Percentiles rank a stretch among this genome's conserved stretches.
Evolutionary conservation across 2,329 filamentous ascomycete species (phyloP).

Genomic region (Phyllosticta citribraziliensis): DNA sequence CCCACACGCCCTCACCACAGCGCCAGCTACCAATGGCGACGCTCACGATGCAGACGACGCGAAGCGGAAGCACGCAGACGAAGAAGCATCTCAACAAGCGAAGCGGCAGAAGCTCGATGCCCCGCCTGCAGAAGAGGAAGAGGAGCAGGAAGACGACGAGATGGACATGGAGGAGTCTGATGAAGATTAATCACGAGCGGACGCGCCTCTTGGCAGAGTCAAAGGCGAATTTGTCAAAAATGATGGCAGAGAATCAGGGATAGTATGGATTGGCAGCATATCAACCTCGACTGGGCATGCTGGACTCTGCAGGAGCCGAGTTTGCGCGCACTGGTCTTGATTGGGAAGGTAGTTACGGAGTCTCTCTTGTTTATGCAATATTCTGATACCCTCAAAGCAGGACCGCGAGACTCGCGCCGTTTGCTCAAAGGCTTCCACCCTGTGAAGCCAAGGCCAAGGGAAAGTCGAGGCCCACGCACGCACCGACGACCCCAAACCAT

Average conservation of each 20-base stretch:
- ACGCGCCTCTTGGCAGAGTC: not conserved
- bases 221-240: not conserved
- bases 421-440: constrained; percentile 4
- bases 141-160: constrained; percentile 42
- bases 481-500: constrained; percentile 83
- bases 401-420: not conserved
- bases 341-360: constrained; percentile 1
- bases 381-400: constrained; percentile 1
- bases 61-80: constrained; percentile 51
- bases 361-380: constrained; percentile 5
- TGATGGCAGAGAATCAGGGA: not conserved
- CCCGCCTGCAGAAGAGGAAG: constrained; percentile 11
- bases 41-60: constrained; percentile 59
- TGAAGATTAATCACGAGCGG: constrained; percentile 48
- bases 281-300: not conserved
- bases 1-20: not conserved
- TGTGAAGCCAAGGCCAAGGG: constrained; percentile 31
- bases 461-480: constrained; percentile 67
- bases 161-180: constrained; percentile 61
- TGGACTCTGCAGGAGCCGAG: not conserved
- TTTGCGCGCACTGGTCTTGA: not conserved
- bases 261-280: not conserved
- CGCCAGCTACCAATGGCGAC: constrained; percentile 40
- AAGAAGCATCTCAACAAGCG: constrained; percentile 27
- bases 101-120: constrained; percentile 45